Conservation (phyloP, 2,329 filamentous ascomycete genomes). For the Trichophyton benhamiae region DNA sequence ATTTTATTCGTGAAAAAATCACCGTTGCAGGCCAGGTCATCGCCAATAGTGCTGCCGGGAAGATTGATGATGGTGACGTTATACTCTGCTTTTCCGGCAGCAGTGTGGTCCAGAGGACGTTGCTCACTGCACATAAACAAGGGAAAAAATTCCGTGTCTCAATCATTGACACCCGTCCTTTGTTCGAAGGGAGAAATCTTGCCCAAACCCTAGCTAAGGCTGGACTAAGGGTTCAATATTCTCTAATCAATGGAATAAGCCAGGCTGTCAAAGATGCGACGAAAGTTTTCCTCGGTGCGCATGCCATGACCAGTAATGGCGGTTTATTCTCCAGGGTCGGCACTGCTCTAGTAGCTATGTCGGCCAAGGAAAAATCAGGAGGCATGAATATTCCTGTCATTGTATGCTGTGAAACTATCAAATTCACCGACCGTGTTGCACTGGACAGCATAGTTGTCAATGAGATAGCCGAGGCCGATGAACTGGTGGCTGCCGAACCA, state of each 20-base stretch:
- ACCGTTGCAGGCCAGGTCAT: constrained; percentile 79
- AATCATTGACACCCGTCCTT: constrained; percentile 63
- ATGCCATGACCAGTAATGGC: constrained; percentile 93
- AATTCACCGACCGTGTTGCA: constrained; percentile 81
- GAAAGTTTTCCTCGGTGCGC: constrained; percentile 71
- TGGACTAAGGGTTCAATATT: constrained; percentile 69
- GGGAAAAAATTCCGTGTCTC: constrained; percentile 73
- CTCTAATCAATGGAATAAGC: constrained; percentile 63
- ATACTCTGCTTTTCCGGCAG: constrained; percentile 80
- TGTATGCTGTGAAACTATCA: constrained; percentile 86
- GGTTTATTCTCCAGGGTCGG: constrained; percentile 78
- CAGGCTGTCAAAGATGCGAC: constrained; percentile 60
- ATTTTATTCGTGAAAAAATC: constrained; percentile 81
- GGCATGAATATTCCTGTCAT: constrained; percentile 63
- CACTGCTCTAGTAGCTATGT: constrained; percentile 74
- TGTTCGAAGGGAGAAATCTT: constrained; percentile 58
- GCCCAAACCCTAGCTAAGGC: constrained; percentile 57
- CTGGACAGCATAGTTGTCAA: constrained; percentile 90
- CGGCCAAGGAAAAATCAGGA: constrained; percentile 50
- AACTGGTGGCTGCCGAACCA: constrained; percentile 36
- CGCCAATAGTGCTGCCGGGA: constrained; percentile 57
- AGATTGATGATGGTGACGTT: constrained; percentile 67
- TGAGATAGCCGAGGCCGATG: constrained; percentile 68
- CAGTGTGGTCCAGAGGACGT: constrained; percentile 69
- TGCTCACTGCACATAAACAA: constrained; percentile 56